Conservation (phyloP, 2,329 filamentous ascomycete genomes). For the Clonostachys solani region DNA sequence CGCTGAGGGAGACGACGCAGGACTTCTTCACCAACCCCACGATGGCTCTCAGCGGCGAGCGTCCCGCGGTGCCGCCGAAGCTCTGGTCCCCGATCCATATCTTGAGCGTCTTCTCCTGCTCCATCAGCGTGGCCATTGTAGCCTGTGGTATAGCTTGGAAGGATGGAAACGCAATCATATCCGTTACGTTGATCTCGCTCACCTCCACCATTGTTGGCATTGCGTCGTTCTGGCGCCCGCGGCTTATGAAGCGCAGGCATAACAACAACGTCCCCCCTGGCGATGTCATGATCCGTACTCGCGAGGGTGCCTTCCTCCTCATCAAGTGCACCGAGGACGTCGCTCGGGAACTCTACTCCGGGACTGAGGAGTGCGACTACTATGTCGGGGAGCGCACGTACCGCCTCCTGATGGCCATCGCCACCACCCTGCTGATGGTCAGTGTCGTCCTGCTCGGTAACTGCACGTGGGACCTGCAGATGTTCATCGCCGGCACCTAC, state of each 20-base stretch:
- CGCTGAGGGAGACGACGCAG: conserved; percentile 32
- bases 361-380: conserved; percentile 57
- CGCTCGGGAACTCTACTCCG: conserved; percentile 57
- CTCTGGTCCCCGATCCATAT: conserved; percentile 48
- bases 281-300: conserved; percentile 58
- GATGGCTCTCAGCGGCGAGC: conserved; percentile 24
- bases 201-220: conserved; percentile 50
- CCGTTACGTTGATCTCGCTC: conserved; percentile 45
- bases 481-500: conserved; percentile 52
- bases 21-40: conserved; percentile 38
- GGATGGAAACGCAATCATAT: conserved; percentile 27
- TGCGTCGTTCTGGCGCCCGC: conserved; percentile 53
- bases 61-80: conserved; percentile 42
- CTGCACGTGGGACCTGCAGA: conserved; percentile 56
- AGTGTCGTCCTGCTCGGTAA: conserved; percentile 58
- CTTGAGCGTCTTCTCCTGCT: conserved; percentile 44
- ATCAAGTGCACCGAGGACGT: conserved; percentile 55
- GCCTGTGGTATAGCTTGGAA: conserved; percentile 30
- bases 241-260: conserved; percentile 45
- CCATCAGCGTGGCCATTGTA: conserved; percentile 44
- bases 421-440: conserved; percentile 57
- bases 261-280: conserved; percentile 44
- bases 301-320: conserved; percentile 55
- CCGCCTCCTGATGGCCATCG: conserved; percentile 49
- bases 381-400: conserved; percentile 40